phyloP scores from a whole-genome alignment of 2,329 filamentous ascomycete species.

The Ophiostoma montium region DNA sequence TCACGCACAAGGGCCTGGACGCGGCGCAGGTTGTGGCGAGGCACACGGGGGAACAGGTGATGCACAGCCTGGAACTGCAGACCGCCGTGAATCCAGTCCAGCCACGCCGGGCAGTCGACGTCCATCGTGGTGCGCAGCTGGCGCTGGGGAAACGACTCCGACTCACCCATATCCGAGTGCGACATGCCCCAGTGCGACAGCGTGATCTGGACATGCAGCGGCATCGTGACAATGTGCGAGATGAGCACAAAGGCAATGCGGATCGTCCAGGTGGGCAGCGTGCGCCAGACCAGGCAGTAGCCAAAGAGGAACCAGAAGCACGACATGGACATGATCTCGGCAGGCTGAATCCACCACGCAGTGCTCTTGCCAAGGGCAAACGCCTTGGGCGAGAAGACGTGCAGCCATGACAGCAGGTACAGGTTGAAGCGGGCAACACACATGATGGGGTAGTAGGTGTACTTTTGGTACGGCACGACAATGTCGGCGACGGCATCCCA shows the following conservation, averaged over 20 bases:
- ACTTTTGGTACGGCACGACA: conserved; percentile 46
- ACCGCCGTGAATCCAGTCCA: conserved; percentile 59
- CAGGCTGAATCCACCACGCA: conserved; percentile 54
- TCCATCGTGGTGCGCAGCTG: conserved; percentile 63
- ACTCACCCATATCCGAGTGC: conserved; percentile 46
- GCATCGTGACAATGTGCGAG: conserved; percentile 51
- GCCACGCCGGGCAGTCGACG: conserved; percentile 56
- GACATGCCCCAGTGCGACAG: conserved; percentile 62
- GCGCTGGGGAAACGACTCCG: conserved; percentile 54
- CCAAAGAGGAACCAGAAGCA: conserved; percentile 57
- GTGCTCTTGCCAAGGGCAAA: conserved; percentile 39
- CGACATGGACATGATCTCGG: conserved; percentile 47
- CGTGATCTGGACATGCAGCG: conserved; percentile 58
- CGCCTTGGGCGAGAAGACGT: conserved; percentile 42
- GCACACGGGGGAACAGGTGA: conserved; percentile 54
- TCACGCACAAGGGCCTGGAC: conserved; percentile 45
- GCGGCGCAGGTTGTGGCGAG: conserved; percentile 50
- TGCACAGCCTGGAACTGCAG: conserved; percentile 61
- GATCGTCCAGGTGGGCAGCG: conserved; percentile 41
- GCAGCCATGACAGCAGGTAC: conserved; percentile 52
- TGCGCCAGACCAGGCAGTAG: conserved; percentile 47
- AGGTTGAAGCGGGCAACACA: conserved; percentile 58
- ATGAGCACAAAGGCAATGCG: conserved; percentile 49
- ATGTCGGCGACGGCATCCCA: conserved; percentile 49
- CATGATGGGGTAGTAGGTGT: conserved; percentile 56